A percentile compares a stretch with the other conserved stretches of the same genome.
Conservation (phyloP, 179 eudicot genomes). For the Carnegiea gigantea region DNA sequence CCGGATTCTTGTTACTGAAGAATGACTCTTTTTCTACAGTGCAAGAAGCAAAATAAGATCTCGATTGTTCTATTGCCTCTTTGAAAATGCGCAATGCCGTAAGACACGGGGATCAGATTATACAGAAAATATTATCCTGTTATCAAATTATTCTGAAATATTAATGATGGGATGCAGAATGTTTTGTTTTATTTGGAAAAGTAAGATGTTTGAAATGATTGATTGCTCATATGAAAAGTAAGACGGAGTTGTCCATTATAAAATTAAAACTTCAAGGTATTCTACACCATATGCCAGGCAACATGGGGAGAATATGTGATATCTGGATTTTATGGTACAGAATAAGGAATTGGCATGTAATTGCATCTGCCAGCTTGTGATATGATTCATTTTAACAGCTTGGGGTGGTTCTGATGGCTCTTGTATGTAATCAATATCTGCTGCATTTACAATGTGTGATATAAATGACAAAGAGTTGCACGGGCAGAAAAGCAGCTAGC, state of each 20-base stretch:
- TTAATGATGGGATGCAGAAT: neutral
- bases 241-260: neutral
- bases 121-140: neutral
- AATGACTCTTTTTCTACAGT: neutral
- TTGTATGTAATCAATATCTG: neutral
- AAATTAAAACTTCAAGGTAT: neutral
- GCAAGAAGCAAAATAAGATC: neutral
- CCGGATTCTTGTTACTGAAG: neutral
- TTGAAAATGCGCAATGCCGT: neutral
- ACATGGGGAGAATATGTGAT: neutral
- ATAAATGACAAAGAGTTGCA: neutral
- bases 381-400: neutral
- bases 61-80: neutral
- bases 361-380: neutral
- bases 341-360: neutral
- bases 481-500: neutral
- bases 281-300: neutral
- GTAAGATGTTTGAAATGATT: neutral
- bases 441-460: neutral
- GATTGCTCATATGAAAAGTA: neutral
- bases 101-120: neutral
- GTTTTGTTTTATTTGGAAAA: neutral
- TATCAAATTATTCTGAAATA: too few species aligned
- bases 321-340: neutral
- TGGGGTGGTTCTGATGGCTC: neutral